phyloP scores from a whole-genome alignment of 176 grass and related monocot genomes.

The Musa itinerans region DNA sequence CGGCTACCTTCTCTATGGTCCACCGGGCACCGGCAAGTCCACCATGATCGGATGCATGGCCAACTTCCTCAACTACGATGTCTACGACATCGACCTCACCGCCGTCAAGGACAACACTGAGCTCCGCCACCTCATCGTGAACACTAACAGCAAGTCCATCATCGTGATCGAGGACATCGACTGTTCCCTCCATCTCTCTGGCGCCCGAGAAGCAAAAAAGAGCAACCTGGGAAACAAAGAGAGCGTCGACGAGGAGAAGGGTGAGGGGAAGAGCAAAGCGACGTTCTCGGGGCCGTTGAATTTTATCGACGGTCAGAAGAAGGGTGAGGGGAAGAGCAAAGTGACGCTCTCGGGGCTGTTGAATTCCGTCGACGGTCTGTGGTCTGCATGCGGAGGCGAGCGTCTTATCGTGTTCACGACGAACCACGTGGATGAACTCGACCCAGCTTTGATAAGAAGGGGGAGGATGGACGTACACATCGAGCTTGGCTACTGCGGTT shows the following conservation, averaged over 20 bases:
- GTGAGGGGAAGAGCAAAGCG: no score
- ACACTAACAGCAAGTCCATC: constrained; percentile 15
- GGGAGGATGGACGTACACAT: constrained; percentile 73
- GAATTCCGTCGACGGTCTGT: constrained; percentile 60
- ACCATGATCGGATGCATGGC: constrained; percentile 25
- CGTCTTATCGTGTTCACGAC: constrained; percentile 61
- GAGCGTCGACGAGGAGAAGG: no score
- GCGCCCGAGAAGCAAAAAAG: no score
- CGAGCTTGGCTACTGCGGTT: constrained; percentile 59
- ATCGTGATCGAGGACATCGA: background rate
- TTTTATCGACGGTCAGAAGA: no score
- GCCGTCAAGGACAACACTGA: constrained; percentile 41
- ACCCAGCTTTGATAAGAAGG: constrained; percentile 44
- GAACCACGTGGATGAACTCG: constrained; percentile 49
- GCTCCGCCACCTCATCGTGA: constrained; percentile 41
- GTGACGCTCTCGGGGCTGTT: constrained; percentile 51
- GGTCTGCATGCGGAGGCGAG: constrained; percentile 64
- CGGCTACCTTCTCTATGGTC: no score
- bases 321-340: constrained; percentile 6
- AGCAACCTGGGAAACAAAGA: no score
- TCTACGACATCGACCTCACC: constrained; percentile 33
- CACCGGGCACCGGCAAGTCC: background rate
- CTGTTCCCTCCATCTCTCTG: constrained; percentile 4
- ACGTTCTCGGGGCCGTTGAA: no score
- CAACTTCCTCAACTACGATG: constrained; percentile 37